Evolutionary conservation across 768 basidiomycete species (phyloP).

Genomic region (Suillus plorans): DNA sequence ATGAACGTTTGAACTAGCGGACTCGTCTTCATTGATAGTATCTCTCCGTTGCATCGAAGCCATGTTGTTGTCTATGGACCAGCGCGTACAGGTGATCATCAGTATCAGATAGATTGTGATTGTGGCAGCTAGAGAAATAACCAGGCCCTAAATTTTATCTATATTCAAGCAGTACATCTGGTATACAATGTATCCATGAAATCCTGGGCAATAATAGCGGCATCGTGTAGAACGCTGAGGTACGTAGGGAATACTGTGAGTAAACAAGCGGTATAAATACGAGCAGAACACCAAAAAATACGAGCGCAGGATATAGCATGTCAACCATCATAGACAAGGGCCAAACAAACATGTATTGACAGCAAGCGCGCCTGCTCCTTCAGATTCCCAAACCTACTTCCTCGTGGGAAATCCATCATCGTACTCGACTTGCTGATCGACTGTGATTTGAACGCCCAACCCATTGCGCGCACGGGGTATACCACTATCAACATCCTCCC

Average conservation of each 20-base stretch:
- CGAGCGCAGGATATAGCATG: background rate
- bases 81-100: background rate
- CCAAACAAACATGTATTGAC: background rate
- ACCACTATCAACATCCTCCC: constrained; percentile 26
- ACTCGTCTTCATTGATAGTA: too few relatives aligned
- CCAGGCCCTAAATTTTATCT: background rate
- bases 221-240: background rate
- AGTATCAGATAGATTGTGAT: background rate
- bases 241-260: background rate
- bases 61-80: background rate
- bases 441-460: constrained; percentile 58
- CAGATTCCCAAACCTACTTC: constrained; percentile 12
- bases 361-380: background rate
- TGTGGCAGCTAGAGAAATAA: background rate
- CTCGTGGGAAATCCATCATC: constrained; percentile 29
- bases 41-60: background rate
- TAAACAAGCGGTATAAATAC: constrained; percentile 2
- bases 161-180: background rate
- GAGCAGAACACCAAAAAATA: background rate
- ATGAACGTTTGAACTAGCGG: background rate
- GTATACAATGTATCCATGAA: background rate
- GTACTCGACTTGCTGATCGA: constrained; percentile 56
- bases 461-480: constrained; percentile 13
- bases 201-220: background rate
- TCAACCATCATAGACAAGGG: background rate